Base-by-base conservation (phyloP, 306 rosid species). In the Pyrus pyrifolia region DNA sequence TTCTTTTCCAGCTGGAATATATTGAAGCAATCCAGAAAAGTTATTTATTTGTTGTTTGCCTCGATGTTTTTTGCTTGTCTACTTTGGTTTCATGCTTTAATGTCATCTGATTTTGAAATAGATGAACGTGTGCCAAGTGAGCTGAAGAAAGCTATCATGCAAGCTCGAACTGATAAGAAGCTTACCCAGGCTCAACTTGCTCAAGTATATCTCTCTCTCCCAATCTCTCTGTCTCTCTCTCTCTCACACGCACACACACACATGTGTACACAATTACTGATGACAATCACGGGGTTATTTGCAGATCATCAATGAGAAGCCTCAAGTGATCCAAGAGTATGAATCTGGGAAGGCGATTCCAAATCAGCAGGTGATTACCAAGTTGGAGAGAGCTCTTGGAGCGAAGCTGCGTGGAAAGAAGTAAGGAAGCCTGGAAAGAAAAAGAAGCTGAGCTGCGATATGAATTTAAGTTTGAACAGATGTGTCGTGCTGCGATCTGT, bases 301-400 rank as follows among this genome's bases (percentile, higher is more conserved):
- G 75, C 85, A 92, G 97, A 25, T 92, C 15, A 90, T 92, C 81
- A 92, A 92, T 69, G 97, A 92, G 97, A 92, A 92, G 81, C 97
- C 97, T 70, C 97, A 92, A 83, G 78, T 92, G 68, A 88, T 90
- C 82, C 93, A 92, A 84, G 97, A 92, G 87, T 92, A 92, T 6
- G 96, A 92, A 72, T 88, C 96, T 30, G 96, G 97, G 22, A 92
- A 92, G 72, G 97, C 96, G 9, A 92, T 92, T 78, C 97, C 96
- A 76, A 92, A 90, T 70, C 96, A 92, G 82, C 97, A 92, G 91
- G 88, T 92, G 19, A 92, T 92, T 69, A 76, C 85, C 55, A 92
- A 92, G 88, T 80, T 92, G 70, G 97, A 92, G 87, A 90, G 97
- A 78, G 86, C 96, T 71, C 93, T 92, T 51, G 93, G 97, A 61